Evolutionary conservation across 2,329 filamentous ascomycete species (phyloP), one percentile per base, ranked within the genome.

Genomic region (Arachnopeziza araneosa): DNA sequence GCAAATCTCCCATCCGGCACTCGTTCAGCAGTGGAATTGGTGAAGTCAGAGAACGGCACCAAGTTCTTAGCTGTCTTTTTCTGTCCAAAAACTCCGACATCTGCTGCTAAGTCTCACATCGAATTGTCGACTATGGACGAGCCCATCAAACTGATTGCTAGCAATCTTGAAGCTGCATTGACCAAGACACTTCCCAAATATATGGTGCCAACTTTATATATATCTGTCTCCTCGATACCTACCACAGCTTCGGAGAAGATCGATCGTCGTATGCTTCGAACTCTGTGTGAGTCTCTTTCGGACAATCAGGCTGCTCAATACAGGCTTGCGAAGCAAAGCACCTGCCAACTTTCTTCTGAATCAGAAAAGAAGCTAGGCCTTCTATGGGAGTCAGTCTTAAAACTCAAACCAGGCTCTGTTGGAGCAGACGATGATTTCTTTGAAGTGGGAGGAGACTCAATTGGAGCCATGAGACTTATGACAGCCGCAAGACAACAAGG

Each of bases 1-100:
- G 85, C 57, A 82, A 86, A 51, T 84, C 90, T 75, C 85, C 83
- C 0, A 76, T 44, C 36, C 17, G 17, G 36, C 17, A 44, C 36
- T 14, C 36, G 36, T 3, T 44, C 36, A 19, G 36, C 36, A 14
- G 36, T 44, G 6, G 36, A 44, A 12, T 14, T 44, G 17, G 36
- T 44, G 36, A 44, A 44, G 12, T 19, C 36, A 19, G 17, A 44
- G 12, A 44, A 44, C 17, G 36, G 36, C 10, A 14, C 36, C 12
- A 44, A 44, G 36, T 14, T 44, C 12, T 14, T 44, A 12, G 36
- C 36, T 7, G 36, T 19, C 36, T 44, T 44, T 19, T 44, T 44
- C 36, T 17, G 6, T 17, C 10, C 17, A 17, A 3, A 5, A 12
- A 17, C 36, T 44, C 2, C 36, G 12, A 14, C 4, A 19, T 14